Evolutionary conservation across 2,329 filamentous ascomycete genomes (phyloP).

Genomic region (Verticillium longisporum): DNA sequence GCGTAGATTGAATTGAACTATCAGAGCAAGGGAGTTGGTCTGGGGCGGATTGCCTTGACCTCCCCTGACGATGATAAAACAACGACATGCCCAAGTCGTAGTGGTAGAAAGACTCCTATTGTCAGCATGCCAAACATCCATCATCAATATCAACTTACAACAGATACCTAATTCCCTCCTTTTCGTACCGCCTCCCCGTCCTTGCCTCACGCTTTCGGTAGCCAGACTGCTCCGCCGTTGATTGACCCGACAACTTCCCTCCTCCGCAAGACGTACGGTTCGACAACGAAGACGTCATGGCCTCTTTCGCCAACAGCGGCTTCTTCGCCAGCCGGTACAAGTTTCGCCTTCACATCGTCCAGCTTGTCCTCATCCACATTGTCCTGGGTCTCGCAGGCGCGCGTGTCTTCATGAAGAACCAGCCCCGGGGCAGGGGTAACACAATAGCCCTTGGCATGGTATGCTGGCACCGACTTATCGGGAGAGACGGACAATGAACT

Average conservation of each 20-base stretch:
- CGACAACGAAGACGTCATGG: not conserved
- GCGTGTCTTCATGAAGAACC: constrained; percentile 3
- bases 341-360: constrained; percentile 7
- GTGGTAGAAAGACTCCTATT: not conserved
- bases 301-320: not conserved
- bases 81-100: not conserved
- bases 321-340: constrained; percentile 1
- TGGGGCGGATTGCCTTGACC: not conserved
- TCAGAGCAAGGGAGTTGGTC: not conserved
- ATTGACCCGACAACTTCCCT: too few species aligned
- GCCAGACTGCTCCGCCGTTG: too few species aligned
- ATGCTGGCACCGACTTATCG: not conserved
- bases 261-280: not conserved
- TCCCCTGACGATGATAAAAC: not conserved
- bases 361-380: constrained; percentile 4
- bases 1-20: not conserved
- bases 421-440: constrained; percentile 2
- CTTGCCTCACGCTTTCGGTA: too few species aligned
- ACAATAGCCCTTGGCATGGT: constrained; percentile 10
- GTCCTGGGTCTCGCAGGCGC: constrained; percentile 5
- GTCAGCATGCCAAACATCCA: not conserved
- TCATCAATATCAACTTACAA: not conserved
- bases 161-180: too few species aligned
- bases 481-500: not conserved
- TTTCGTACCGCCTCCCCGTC: too few species aligned